These are phyloP conservation scores for Solanum chiquidenum DNA, from an alignment of 257 asterid genomes.

Conservation along the genomic window DNA sequence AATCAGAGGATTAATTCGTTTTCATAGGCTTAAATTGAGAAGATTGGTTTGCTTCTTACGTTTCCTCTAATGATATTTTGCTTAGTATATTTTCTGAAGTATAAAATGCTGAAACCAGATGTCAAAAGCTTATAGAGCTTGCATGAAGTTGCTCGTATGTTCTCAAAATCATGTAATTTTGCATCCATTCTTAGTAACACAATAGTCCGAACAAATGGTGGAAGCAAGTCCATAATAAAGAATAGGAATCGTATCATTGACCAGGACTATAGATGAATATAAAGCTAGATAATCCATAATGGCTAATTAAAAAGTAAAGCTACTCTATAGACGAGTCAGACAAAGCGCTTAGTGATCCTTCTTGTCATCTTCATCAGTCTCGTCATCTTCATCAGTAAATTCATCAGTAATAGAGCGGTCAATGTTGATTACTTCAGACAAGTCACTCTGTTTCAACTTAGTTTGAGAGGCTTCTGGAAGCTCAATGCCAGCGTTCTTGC, in stretches of 20 bases:
- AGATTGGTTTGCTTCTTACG: not conserved
- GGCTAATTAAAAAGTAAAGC: not conserved
- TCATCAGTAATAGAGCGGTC: constrained; percentile 1
- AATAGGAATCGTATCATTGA: not conserved
- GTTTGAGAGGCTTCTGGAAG: not conserved
- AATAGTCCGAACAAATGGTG: not conserved
- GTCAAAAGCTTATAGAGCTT: not conserved
- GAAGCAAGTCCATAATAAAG: not conserved
- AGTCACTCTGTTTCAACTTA: constrained; percentile 1
- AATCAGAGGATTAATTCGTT: not conserved
- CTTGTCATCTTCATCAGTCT: not conserved
- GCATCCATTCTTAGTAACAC: not conserved
- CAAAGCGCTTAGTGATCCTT: not conserved
- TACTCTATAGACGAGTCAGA: not conserved
- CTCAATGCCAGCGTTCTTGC: constrained; percentile 10
- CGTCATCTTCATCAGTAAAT: not conserved
- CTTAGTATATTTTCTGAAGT: not conserved
- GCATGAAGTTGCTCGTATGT: not conserved
- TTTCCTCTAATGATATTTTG: not conserved
- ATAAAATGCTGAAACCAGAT: not conserved
- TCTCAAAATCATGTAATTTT: not conserved
- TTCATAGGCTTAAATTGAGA: not conserved
- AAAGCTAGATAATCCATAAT: not conserved
- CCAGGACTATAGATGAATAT: not conserved
- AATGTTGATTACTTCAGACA: constrained; percentile 3